Percentiles rank a stretch among this genome's conserved stretches.
phyloP scores from a whole-genome alignment of 108 stramenopile species.

The Asterionellopsis glacialis region DNA sequence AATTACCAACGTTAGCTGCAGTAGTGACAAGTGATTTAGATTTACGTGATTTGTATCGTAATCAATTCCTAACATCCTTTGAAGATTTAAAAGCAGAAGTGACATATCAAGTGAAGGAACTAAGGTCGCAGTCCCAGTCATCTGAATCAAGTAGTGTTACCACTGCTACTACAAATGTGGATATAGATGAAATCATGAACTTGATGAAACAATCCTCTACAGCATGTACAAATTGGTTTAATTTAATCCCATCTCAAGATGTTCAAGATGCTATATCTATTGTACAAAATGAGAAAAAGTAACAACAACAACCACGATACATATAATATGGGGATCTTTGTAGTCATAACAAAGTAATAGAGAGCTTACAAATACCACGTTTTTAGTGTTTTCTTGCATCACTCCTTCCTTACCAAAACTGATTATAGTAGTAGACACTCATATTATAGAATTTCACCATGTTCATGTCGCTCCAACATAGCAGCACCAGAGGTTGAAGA shows the following conservation, averaged over 20 bases:
- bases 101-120: constrained; percentile 24
- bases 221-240: constrained; percentile 26
- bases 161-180: constrained; percentile 13
- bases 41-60: constrained; percentile 69
- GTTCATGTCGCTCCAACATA: no score
- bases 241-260: constrained; percentile 16
- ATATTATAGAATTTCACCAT: no score
- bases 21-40: constrained; percentile 75
- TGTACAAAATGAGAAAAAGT: constrained; percentile 3
- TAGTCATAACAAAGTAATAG: no score
- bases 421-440: no score
- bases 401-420: no score
- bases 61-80: constrained; percentile 48
- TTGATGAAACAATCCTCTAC: constrained; percentile 17
- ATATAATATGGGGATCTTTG: no score
- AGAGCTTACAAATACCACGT: no score
- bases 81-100: constrained; percentile 67
- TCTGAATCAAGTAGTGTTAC: constrained; percentile 20
- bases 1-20: constrained; percentile 42
- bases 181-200: constrained; percentile 10
- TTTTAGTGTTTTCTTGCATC: no score
- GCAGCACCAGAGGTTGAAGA: no score
- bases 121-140: no score
- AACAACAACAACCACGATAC: no score
- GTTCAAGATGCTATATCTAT: constrained; percentile 15